Evolutionary conservation across 208 protist species (phyloP).

Genomic region (Eutreptiella sp.): DNA sequence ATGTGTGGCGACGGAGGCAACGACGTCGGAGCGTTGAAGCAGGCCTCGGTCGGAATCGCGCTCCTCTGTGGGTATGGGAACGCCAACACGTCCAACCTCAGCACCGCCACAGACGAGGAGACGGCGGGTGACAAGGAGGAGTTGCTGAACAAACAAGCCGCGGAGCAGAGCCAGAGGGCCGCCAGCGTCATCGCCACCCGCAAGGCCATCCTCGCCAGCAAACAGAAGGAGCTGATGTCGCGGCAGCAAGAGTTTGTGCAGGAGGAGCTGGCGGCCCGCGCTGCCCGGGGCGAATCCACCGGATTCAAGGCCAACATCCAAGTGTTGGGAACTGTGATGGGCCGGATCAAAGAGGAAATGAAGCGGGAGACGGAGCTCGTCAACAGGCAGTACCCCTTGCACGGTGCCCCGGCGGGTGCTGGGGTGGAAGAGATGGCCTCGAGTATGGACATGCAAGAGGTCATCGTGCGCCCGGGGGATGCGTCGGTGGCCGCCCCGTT

Average conservation of each 20-base stretch:
- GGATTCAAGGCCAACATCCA: background rate
- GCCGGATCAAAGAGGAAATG: slow-evolving; percentile 28
- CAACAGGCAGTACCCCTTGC: slow-evolving; percentile 11
- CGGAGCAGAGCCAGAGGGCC: slow-evolving; percentile 2
- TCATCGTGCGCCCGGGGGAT: slow-evolving; percentile 82
- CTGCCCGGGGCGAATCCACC: background rate
- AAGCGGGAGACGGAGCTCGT: slow-evolving; percentile 27
- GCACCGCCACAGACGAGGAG: slow-evolving; percentile 13
- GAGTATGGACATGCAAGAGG: slow-evolving; percentile 14
- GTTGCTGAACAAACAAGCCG: slow-evolving; percentile 8
- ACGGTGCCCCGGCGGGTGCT: slow-evolving; percentile 9
- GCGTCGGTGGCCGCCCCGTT: slow-evolving; percentile 86
- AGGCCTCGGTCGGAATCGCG: slow-evolving; percentile 94
- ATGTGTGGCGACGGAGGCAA: slow-evolving; percentile 90
- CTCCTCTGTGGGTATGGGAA: slow-evolving; percentile 53
- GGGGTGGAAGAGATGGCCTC: slow-evolving; percentile 5
- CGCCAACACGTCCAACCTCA: slow-evolving; percentile 15
- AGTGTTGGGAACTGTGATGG: slow-evolving; percentile 43
- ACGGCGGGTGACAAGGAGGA: slow-evolving; percentile 11
- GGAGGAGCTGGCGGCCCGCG: slow-evolving; percentile 3
- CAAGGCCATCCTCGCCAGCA: background rate
- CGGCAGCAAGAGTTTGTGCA: slow-evolving; percentile 4
- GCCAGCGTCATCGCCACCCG: background rate
- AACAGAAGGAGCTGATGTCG: slow-evolving; percentile 10
- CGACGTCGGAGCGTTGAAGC: slow-evolving; percentile 98